phyloP scores from a whole-genome alignment of 2,329 filamentous ascomycete species.

The Calonectria multiphialidica region DNA sequence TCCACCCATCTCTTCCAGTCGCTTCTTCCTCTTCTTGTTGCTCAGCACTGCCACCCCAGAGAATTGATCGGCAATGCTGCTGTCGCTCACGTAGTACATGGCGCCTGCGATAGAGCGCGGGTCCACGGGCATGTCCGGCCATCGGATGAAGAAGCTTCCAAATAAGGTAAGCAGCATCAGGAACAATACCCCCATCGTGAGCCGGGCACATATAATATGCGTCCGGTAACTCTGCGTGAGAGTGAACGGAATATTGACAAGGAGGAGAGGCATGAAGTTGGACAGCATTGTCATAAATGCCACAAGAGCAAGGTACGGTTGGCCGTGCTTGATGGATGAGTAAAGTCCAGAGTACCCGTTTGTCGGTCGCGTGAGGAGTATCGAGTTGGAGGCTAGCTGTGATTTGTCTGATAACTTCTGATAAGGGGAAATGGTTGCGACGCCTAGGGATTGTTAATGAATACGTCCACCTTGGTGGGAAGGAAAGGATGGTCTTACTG shows the following conservation, averaged over 20 bases:
- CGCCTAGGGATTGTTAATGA: constrained; percentile 35
- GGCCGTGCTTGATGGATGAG: constrained; percentile 37
- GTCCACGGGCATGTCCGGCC: constrained; percentile 59
- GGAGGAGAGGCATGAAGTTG: constrained; percentile 60
- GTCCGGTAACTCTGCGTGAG: constrained; percentile 52
- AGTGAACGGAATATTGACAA: constrained; percentile 62
- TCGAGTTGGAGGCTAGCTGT: constrained; percentile 48
- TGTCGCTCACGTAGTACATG: constrained; percentile 53
- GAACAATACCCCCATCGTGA: constrained; percentile 52
- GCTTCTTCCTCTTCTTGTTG: neutral
- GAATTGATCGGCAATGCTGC: constrained; percentile 1
- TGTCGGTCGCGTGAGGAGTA: constrained; percentile 55
- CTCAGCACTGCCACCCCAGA: neutral
- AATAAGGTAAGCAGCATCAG: constrained; percentile 56
- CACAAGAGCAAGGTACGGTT: constrained; percentile 55
- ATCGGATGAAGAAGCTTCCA: constrained; percentile 53
- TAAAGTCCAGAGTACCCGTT: constrained; percentile 59
- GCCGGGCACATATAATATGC: constrained; percentile 55
- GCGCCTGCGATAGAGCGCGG: constrained; percentile 59
- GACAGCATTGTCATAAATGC: constrained; percentile 57
- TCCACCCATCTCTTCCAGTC: neutral
- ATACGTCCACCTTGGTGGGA: fast-evolving
- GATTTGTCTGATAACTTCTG: constrained; percentile 51
- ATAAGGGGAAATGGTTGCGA: constrained; percentile 58
- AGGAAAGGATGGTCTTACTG: constrained; percentile 42